Evolutionary conservation across 805 yeast genomes (phyloP), one percentile per base, ranked within the genome.

Genomic region (Starmerella vaccinii): DNA sequence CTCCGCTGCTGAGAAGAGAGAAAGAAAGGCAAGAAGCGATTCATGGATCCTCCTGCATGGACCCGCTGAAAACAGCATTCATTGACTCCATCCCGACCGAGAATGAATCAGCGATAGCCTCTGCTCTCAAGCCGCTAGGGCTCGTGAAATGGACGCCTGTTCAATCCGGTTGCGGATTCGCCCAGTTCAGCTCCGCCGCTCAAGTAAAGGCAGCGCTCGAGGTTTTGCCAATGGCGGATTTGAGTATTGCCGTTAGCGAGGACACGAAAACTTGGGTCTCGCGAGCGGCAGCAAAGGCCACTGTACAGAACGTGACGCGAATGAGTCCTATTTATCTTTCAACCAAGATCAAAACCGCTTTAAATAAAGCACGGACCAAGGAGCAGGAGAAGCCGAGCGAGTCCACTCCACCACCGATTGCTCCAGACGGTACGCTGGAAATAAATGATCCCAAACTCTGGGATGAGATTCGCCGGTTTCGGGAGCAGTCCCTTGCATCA

Each of bases 151-250:
- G 45, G 45, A 34, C 27, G 18, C 24, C 45, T 4, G 23, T 27
- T 4, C 32, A 26, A 16, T 6, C 16, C 16, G 45, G 45, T 5
- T 16, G 24, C 23, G 45, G 45, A 24, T 41, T 41, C 23, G 45
- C 45, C n/a, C 45, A 41, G 33, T 27, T 41, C 23, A 27, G 34
- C 33, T 41, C 45, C n/a, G 45, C 45, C 18, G 45, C 45, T n/a
- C 45, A 41, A n/a, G 26, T 41, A 23, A 41, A 41, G 18, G 45
- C 45, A 5, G 45, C 45, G 23, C 33, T 41, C 16, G 45, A 41
- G 34, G 45, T 41, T 16, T 23, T 41, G 19, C 45, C 45, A 26
- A 12, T 27, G 45, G 45, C 45, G n/a, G 34, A 24, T 16, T 34
- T 41, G 34, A 4, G 34, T 9, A n/a, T 41, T 23, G 27, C 32